Conservation (phyloP, 1,284 basidiomycete species). For the Trametes versicolor region DNA sequence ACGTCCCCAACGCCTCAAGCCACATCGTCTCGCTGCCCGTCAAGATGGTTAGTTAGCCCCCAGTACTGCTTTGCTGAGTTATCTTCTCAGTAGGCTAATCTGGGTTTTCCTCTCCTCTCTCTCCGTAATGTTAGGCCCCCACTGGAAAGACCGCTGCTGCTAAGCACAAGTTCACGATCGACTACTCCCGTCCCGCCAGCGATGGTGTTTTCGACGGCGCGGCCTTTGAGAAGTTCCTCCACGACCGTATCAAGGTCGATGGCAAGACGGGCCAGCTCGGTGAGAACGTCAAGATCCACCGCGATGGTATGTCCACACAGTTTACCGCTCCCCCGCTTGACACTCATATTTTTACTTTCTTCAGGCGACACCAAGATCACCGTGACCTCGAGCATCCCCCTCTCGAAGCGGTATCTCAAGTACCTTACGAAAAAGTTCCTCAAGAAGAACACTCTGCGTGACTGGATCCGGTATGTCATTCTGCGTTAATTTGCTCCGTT, state of each 20-base stretch:
- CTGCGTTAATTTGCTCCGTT: not conserved
- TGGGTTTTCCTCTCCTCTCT: slow-evolving; percentile 48
- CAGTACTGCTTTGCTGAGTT: slow-evolving; percentile 88
- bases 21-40: slow-evolving; percentile 38
- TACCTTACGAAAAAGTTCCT: slow-evolving; percentile 97
- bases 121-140: slow-evolving; percentile 55
- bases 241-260: slow-evolving; percentile 92
- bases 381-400: slow-evolving; percentile 83
- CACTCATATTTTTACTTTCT: slow-evolving; percentile 9
- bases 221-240: slow-evolving; percentile 93
- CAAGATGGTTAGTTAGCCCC: slow-evolving; percentile 81
- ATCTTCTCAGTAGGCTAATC: slow-evolving; percentile 91
- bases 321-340: slow-evolving; percentile 8
- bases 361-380: slow-evolving; percentile 80
- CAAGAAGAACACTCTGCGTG: slow-evolving; percentile 88
- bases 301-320: slow-evolving; percentile 70
- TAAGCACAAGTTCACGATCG: slow-evolving; percentile 94
- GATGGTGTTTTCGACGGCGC: slow-evolving; percentile 94
- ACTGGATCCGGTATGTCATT: slow-evolving; percentile 80
- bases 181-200: slow-evolving; percentile 92
- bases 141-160: slow-evolving; percentile 72
- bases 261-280: slow-evolving; percentile 87
- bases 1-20: slow-evolving; percentile 41
- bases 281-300: slow-evolving; percentile 83
- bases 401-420: slow-evolving; percentile 94